phyloP scores from a whole-genome alignment of 208 protist species.

The Crithidia brevicula region DNA sequence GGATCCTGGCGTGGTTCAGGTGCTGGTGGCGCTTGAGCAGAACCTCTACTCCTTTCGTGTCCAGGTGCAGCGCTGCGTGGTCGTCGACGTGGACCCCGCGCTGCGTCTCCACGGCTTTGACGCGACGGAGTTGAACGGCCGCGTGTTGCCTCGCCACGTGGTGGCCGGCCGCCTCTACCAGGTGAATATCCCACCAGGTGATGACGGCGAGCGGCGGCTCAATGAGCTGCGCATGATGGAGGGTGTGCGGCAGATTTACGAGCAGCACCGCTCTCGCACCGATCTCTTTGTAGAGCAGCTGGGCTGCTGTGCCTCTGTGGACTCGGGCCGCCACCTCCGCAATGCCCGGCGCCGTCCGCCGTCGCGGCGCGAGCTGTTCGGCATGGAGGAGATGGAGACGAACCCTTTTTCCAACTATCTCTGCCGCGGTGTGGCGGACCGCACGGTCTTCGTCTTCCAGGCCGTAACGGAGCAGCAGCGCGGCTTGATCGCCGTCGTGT shows the following conservation, averaged over 20 bases:
- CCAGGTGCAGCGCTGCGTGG: conserved; percentile 59
- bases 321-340: conserved; percentile 55
- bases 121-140: conserved; percentile 39
- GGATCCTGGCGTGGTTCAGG: conserved; percentile 58
- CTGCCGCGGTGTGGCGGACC: conserved; percentile 31
- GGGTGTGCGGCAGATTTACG: conserved; percentile 77
- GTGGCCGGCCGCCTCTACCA: conserved; percentile 49
- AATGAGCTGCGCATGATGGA: conserved; percentile 68
- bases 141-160: conserved; percentile 67
- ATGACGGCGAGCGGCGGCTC: conserved; percentile 68
- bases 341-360: conserved; percentile 40
- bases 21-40: conserved; percentile 67
- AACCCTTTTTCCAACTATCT: conserved; percentile 55
- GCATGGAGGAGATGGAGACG: conserved; percentile 68
- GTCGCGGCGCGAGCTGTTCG: conserved; percentile 72
- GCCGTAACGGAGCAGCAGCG: conserved; percentile 57
- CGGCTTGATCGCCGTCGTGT: conserved; percentile 72
- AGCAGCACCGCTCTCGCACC: conserved; percentile 60
- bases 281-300: conserved; percentile 66
- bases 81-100: conserved; percentile 60
- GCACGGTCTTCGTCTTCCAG: conserved; percentile 84
- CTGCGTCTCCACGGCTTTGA: conserved; percentile 20
- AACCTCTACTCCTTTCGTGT: conserved; percentile 75
- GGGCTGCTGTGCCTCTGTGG: conserved; percentile 72
- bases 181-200: conserved; percentile 55